Percentiles rank a stretch among this genome's conserved stretches.
Conservation (phyloP, 148 eudicot genomes). For the Arctostaphylos glauca region DNA sequence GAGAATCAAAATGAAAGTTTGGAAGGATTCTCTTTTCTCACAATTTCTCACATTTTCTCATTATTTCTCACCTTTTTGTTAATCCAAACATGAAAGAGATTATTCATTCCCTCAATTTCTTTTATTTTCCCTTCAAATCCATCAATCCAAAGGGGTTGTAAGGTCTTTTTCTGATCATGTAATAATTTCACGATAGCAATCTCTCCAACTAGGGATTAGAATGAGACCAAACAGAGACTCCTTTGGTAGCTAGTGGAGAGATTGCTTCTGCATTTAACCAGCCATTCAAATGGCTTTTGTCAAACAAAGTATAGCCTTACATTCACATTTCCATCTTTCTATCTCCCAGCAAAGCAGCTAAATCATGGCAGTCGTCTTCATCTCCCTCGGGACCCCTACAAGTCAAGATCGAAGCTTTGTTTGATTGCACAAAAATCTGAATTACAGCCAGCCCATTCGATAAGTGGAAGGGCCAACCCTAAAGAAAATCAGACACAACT, state of each 20-base stretch:
- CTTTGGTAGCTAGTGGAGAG: constrained; percentile 1
- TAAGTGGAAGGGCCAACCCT: not conserved
- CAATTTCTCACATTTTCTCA: too few relatives aligned
- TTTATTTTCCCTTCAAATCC: too few relatives aligned
- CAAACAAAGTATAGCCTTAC: constrained; percentile 28
- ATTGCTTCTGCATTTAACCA: constrained; percentile 18
- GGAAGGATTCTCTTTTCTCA: too few relatives aligned
- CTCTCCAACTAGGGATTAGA: not conserved
- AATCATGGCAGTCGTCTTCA: constrained; percentile 22
- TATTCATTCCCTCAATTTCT: too few relatives aligned
- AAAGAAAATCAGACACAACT: not conserved
- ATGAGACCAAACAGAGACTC: not conserved
- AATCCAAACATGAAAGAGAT: too few relatives aligned
- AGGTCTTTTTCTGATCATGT: too few relatives aligned
- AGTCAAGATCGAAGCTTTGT: constrained; percentile 4
- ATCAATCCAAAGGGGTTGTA: too few relatives aligned
- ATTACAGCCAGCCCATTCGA: not conserved
- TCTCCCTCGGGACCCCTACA: constrained; percentile 8
- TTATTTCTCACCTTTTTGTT: too few relatives aligned
- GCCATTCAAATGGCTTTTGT: constrained; percentile 7
- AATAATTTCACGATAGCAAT: not conserved
- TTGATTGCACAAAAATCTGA: not conserved
- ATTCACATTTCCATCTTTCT: constrained; percentile 21
- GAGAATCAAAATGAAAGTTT: too few relatives aligned
- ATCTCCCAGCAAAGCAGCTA: constrained; percentile 13